These are phyloP conservation scores for Grosmannia penicillata DNA, from an alignment of 2,329 filamentous ascomycete genomes.

Conservation along the genomic window DNA sequence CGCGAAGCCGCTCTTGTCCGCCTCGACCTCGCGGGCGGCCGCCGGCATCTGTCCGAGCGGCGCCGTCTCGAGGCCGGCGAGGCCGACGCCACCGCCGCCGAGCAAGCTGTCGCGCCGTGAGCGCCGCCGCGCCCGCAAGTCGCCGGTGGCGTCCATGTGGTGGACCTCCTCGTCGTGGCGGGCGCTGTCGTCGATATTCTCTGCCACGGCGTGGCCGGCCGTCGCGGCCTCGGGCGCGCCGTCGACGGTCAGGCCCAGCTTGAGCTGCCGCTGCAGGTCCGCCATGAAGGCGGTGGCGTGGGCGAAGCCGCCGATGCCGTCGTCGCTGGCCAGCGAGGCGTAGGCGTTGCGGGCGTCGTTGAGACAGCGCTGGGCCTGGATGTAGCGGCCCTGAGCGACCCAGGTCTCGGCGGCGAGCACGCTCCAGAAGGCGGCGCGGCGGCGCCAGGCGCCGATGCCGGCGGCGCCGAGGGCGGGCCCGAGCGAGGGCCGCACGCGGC, in stretches of 20 bases:
- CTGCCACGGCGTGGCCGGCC: slow-evolving; percentile 3
- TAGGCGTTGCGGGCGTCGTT: slow-evolving; percentile 50
- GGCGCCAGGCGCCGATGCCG: slow-evolving; percentile 57
- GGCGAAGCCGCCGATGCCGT: slow-evolving; percentile 36
- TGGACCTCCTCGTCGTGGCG: slow-evolving; percentile 19
- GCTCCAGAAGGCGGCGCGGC: slow-evolving; percentile 86
- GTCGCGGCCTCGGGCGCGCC: slow-evolving; percentile 12
- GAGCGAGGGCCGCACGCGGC: slow-evolving; percentile 67
- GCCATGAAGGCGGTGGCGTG: slow-evolving; percentile 37
- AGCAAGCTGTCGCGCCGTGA: slow-evolving; percentile 42
- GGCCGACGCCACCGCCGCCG: slow-evolving; percentile 16
- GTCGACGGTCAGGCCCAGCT: slow-evolving; percentile 26
- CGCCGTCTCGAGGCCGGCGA: slow-evolving; percentile 17
- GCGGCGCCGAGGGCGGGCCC: slow-evolving; percentile 15
- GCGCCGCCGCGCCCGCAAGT: slow-evolving; percentile 36
- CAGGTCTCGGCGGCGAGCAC: slow-evolving; percentile 72
- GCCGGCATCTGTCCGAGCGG: slow-evolving; percentile 12
- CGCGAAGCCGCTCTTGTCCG: slow-evolving; percentile 5
- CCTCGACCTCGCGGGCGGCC: background rate
- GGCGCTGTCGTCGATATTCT: slow-evolving; percentile 10
- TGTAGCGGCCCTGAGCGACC: slow-evolving; percentile 60
- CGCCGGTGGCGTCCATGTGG: slow-evolving; percentile 33
- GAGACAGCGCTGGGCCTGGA: slow-evolving; percentile 65
- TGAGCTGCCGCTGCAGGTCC: slow-evolving; percentile 33
- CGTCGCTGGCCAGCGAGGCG: slow-evolving; percentile 29